phyloP scores from a whole-genome alignment of 352 stramenopile genomes.

The Phytophthora capsici region DNA sequence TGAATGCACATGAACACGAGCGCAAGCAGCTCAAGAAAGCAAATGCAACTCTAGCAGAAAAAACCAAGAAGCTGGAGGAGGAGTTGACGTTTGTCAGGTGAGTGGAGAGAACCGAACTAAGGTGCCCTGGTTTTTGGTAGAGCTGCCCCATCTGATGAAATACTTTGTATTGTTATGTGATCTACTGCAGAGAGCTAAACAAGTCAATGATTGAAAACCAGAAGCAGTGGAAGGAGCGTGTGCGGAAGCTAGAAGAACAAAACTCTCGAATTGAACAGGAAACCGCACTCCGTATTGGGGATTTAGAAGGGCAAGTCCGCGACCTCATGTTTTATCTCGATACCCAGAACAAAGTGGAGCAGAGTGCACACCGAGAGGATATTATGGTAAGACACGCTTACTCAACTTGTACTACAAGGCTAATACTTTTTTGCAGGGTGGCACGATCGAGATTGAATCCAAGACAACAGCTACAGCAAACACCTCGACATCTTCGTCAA shows the following conservation, averaged over 20 bases:
- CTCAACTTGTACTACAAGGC: background rate
- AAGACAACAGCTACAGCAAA: conserved; percentile 27
- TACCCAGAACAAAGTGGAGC: conserved; percentile 86
- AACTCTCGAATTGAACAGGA: conserved; percentile 64
- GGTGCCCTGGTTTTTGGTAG: background rate
- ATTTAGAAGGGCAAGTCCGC: conserved; percentile 85
- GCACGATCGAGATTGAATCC: conserved; percentile 77
- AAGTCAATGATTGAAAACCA: conserved; percentile 90
- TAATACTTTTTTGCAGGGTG: conserved; percentile 46
- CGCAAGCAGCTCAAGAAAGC: conserved; percentile 84
- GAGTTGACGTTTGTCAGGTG: conserved; percentile 85
- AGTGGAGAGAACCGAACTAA: background rate
- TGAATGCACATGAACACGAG: conserved; percentile 74
- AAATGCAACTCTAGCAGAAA: conserved; percentile 67
- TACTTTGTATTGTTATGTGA: conserved; percentile 7
- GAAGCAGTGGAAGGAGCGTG: conserved; percentile 87
- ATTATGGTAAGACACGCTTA: conserved; percentile 60
- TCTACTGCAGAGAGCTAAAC: conserved; percentile 71
- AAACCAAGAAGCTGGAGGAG: conserved; percentile 81
- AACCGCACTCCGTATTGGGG: conserved; percentile 64
- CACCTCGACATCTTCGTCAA: conserved; percentile 20
- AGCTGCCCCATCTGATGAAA: background rate
- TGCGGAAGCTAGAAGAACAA: conserved; percentile 72
- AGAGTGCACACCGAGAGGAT: conserved; percentile 79
- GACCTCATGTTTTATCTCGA: conserved; percentile 93